A percentile compares a stretch with the other conserved stretches of the same genome.
These are phyloP conservation scores for Monosporozyma unispora DNA, from an alignment of 805 yeast genomes.

Conservation along the genomic window DNA sequence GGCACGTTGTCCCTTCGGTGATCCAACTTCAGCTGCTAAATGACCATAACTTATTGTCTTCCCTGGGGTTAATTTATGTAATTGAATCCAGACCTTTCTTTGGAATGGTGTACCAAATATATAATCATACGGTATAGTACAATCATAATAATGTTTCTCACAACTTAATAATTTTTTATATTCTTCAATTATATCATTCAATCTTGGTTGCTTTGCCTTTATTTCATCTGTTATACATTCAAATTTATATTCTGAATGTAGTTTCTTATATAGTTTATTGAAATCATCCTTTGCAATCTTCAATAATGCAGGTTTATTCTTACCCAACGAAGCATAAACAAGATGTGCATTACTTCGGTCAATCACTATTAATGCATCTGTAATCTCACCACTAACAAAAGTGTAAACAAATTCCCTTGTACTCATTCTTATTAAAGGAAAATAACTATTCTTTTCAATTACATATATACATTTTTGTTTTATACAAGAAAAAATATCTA, in stretches of 20 bases:
- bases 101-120: conserved; percentile 36
- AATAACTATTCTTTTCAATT: no score
- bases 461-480: background rate
- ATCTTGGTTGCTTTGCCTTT: background rate
- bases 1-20: conserved; percentile 29
- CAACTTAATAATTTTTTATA: background rate
- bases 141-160: conserved; percentile 1
- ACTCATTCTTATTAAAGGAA: no score
- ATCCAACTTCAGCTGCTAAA: conserved; percentile 28
- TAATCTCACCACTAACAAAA: background rate
- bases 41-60: conserved; percentile 27
- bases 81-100: conserved; percentile 32
- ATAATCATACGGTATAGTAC: conserved; percentile 15
- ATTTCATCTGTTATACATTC: background rate
- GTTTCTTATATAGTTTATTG: background rate
- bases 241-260: background rate
- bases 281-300: background rate
- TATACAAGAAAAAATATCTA: background rate
- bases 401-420: background rate
- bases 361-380: background rate
- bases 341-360: background rate
- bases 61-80: conserved; percentile 27
- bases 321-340: conserved; percentile 1
- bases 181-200: background rate
- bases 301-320: background rate